Evolutionary conservation across 2,329 filamentous ascomycete genomes (phyloP).

Genomic region (Colletotrichum falcatum): DNA sequence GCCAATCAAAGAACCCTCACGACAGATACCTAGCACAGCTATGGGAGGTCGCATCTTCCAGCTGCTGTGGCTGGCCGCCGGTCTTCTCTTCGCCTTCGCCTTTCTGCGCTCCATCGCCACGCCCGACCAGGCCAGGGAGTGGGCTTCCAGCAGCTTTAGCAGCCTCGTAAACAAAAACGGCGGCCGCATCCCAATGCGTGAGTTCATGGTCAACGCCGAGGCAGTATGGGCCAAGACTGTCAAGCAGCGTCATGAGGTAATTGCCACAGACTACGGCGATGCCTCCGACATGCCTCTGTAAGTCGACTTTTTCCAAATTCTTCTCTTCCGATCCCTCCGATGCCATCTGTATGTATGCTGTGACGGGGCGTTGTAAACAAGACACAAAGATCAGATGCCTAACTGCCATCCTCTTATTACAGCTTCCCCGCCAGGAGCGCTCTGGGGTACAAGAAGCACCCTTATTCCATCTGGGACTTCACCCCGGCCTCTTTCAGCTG

Average conservation of each 20-base stretch:
- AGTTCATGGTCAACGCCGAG: slow-evolving; percentile 43
- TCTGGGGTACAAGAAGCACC: slow-evolving; percentile 43
- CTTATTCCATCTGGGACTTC: slow-evolving; percentile 56
- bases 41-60: slow-evolving; percentile 36
- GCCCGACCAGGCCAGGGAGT: slow-evolving; percentile 44
- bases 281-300: slow-evolving; percentile 45
- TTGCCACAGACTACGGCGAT: slow-evolving; percentile 43
- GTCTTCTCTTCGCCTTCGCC: slow-evolving; percentile 45
- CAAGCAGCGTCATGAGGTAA: slow-evolving; percentile 47
- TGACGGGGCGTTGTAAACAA: no score
- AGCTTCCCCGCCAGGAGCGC: slow-evolving; percentile 44
- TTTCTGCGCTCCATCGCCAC: slow-evolving; percentile 42
- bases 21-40: not conserved
- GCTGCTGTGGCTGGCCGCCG: slow-evolving; percentile 44
- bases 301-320: not conserved
- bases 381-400: not conserved
- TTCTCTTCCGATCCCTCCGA: not conserved
- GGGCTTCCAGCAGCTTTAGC: slow-evolving; percentile 41
- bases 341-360: not conserved
- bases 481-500: slow-evolving; percentile 54
- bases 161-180: slow-evolving; percentile 20
- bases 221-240: slow-evolving; percentile 48
- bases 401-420: not conserved
- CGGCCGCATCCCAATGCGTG: slow-evolving; percentile 35
- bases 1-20: no score